phyloP scores from a whole-genome alignment of 192 early-diverging fungal species.

The Chytriomyces sp. region DNA sequence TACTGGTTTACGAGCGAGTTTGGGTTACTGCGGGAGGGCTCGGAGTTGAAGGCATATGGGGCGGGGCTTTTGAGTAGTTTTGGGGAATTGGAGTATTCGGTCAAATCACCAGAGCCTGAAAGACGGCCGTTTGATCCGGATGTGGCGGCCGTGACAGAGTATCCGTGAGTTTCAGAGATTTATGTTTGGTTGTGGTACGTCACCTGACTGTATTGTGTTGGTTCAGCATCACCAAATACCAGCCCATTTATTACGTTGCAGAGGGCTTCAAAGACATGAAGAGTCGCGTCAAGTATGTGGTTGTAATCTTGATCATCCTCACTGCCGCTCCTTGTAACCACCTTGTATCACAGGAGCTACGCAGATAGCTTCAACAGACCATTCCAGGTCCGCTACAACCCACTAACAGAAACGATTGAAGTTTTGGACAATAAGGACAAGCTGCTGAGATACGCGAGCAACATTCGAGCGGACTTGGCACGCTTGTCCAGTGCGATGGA shows the following conservation, averaged over 20 bases:
- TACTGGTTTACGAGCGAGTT: slow-evolving; percentile 97
- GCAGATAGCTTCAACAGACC: too few relatives aligned
- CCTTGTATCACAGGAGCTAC: too few relatives aligned
- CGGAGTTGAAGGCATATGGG: slow-evolving; percentile 83
- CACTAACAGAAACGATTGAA: too few relatives aligned
- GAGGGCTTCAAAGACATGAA: slow-evolving; percentile 93
- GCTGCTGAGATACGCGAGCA: too few relatives aligned
- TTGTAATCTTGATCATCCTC: too few relatives aligned
- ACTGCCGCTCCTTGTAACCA: too few relatives aligned
- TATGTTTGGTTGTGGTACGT: background rate
- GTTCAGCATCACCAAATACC: slow-evolving; percentile 81
- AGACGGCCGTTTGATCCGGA: slow-evolving; percentile 81
- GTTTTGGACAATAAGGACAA: too few relatives aligned
- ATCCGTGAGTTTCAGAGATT: slow-evolving; percentile 53
- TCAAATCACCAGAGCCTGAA: slow-evolving; percentile 75
- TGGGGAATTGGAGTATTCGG: slow-evolving; percentile 91
- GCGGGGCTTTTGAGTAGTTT: slow-evolving; percentile 91
- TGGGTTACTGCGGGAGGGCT: slow-evolving; percentile 77
- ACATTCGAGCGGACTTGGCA: too few relatives aligned
- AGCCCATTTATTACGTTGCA: slow-evolving; percentile 93
- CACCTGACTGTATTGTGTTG: too few relatives aligned
- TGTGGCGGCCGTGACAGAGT: slow-evolving; percentile 44
- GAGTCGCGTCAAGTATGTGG: slow-evolving; percentile 82
- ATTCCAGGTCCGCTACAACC: too few relatives aligned
- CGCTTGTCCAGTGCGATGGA: too few relatives aligned